Evolutionary conservation across 805 yeast genomes (phyloP).

Genomic region (Saccharomyces cerevisiae): DNA sequence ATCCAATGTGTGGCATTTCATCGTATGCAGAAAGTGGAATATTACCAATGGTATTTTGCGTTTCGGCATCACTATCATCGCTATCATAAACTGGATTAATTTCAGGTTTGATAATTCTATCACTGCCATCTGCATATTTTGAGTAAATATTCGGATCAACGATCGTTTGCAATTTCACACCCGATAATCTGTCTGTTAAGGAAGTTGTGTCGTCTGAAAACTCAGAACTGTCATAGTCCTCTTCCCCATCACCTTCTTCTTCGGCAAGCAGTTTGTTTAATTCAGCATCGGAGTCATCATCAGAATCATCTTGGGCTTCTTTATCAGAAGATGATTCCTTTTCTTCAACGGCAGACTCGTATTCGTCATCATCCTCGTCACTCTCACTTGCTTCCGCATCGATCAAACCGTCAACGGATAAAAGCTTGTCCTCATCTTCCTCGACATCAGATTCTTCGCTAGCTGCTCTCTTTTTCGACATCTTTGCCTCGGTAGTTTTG

Average conservation of each 20-base stretch:
- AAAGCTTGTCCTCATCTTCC: conserved; percentile 10
- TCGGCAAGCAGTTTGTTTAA: conserved; percentile 51
- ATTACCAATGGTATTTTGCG: conserved; percentile 85
- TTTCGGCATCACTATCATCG: conserved; percentile 82
- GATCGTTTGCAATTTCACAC: conserved; percentile 44
- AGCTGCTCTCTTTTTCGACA: conserved; percentile 18
- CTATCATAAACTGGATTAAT: conserved; percentile 91
- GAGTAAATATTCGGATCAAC: conserved; percentile 40
- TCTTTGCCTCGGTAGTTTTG: not conserved
- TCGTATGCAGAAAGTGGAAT: conserved; percentile 90
- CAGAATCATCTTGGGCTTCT: conserved; percentile 17
- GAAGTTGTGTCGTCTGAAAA: conserved; percentile 38
- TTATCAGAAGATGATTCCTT: conserved; percentile 5
- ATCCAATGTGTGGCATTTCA: conserved; percentile 95
- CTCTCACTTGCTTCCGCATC: conserved; percentile 18
- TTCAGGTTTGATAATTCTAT: conserved; percentile 76
- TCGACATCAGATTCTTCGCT: conserved; percentile 10
- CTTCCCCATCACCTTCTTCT: conserved; percentile 35
- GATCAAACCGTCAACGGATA: conserved; percentile 17
- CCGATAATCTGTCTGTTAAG: conserved; percentile 47
- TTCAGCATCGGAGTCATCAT: conserved; percentile 53
- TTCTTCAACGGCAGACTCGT: conserved; percentile 8
- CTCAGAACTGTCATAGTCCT: conserved; percentile 21
- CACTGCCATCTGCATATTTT: conserved; percentile 67
- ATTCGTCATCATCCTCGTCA: conserved; percentile 7